Evolutionary conservation across 345 rosid genomes (phyloP).

Genomic region (Hibiscus syriacus): DNA sequence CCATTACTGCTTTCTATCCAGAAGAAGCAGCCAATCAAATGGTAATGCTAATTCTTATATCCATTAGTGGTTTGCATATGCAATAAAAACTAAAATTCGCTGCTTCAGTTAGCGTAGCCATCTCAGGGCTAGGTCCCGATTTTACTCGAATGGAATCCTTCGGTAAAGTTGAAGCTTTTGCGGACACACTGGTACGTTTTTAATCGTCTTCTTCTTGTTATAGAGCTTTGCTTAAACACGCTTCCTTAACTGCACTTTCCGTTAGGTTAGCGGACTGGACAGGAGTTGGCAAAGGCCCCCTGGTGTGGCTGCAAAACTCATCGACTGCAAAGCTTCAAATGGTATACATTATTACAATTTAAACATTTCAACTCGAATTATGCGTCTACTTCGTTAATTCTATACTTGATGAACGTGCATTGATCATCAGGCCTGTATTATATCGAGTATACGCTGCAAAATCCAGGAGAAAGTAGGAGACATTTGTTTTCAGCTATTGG

Average conservation of each 20-base stretch:
- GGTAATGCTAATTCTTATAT: constrained; percentile 30
- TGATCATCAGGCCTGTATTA: constrained; percentile 59
- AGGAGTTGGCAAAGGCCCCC: constrained; percentile 92
- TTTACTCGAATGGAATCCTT: constrained; percentile 87
- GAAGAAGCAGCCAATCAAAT: constrained; percentile 43
- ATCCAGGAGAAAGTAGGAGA: constrained; percentile 68
- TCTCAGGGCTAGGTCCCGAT: constrained; percentile 86
- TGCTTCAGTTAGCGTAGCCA: constrained; percentile 49
- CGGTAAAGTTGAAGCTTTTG: constrained; percentile 89
- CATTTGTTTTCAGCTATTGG: constrained; percentile 78
- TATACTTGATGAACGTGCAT: no score
- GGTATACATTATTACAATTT: constrained; percentile 31
- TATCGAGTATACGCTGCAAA: constrained; percentile 81
- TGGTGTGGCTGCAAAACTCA: constrained; percentile 74
- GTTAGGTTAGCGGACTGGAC: constrained; percentile 79
- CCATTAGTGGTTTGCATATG: neutral
- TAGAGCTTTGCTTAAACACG: neutral
- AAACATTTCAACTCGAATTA: no score
- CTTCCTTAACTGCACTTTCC: neutral
- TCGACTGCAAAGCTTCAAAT: constrained; percentile 53
- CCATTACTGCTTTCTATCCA: constrained; percentile 84
- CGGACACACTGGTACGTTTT: constrained; percentile 61
- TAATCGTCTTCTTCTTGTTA: neutral
- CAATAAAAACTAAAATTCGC: neutral
- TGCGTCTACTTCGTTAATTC: neutral